Evolutionary conservation across 1,139 yeast species (phyloP), one percentile per base, ranked within the genome.

Genomic region (Saccharomycopsis hybrid): DNA sequence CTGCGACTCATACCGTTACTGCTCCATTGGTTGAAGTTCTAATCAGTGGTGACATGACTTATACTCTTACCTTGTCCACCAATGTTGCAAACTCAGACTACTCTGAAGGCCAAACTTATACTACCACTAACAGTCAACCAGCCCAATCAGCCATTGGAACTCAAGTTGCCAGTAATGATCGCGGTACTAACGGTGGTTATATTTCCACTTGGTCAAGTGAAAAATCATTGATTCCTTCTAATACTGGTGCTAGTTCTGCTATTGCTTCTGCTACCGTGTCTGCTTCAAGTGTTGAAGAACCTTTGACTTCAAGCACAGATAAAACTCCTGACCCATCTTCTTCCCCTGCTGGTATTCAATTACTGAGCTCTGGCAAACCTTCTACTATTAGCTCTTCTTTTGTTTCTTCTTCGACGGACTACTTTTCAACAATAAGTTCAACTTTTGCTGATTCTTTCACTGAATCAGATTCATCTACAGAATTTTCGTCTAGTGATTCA

Each of bases 21-120:
- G 77, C 83, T 51, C 87, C 89, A 47, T 80, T 87, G n/a, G 88
- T 83, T 33, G 78, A 82, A 61, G 69, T 80, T 41, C 70, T 81
- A 45, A 73, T 83, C 50, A 77, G 84, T 41, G 76, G 78, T 60
- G 85, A 78, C 53, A 76, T 69, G 37, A 78, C 85, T 39, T 78
- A 73, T 57, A 82, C 89, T 5, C 69, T 70, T 56, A 81, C 87
- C 43, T 65, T 76, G 54, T 65, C 64, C 8, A 31, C 47, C 42
- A 68, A 59, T 27, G 58, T 63, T 35, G 57, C 69, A 13, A 60
- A 63, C 27, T 62, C 61, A 45, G 58, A 57, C 48, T 46, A 51
- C 24, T 58, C 66, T 35, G 60, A 63, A 24, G 58, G 67, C 18
- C 55, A 64, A 25, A 50, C 62, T 25, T 53, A 60, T 38, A 52